Percentiles rank a stretch among this genome's conserved stretches.
Conservation (phyloP, 2,329 filamentous ascomycete genomes). For the Penicillium freii region DNA sequence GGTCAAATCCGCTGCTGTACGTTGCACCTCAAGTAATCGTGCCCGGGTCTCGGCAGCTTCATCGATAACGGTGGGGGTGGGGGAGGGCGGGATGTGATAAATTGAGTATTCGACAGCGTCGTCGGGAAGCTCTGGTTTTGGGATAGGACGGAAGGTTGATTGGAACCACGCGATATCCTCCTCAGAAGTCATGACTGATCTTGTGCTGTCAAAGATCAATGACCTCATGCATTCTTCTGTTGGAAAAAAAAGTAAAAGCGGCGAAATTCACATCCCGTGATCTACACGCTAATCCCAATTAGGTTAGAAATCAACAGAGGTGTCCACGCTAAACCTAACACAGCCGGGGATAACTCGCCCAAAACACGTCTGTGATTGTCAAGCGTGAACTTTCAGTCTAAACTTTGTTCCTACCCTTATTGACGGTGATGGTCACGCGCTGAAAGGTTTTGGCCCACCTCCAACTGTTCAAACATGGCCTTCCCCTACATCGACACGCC, state of each 20-base stretch:
- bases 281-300: slow-evolving; percentile 30
- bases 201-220: slow-evolving; percentile 22
- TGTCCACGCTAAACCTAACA: slow-evolving; percentile 18
- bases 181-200: slow-evolving; percentile 43
- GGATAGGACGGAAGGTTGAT: slow-evolving; percentile 64
- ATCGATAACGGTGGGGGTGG: slow-evolving; percentile 54
- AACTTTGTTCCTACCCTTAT: slow-evolving; percentile 4
- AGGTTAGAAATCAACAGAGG: slow-evolving; percentile 45
- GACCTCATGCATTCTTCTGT: slow-evolving; percentile 34
- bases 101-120: slow-evolving; percentile 84
- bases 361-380: slow-evolving; percentile 32
- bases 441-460: slow-evolving; percentile 20
- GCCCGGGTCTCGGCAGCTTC: slow-evolving; percentile 54
- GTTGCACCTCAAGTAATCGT: slow-evolving; percentile 69
- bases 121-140: slow-evolving; percentile 67
- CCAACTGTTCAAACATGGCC: slow-evolving; percentile 53
- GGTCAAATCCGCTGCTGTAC: slow-evolving; percentile 62
- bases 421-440: slow-evolving; percentile 29
- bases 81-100: slow-evolving; percentile 61
- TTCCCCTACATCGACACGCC: slow-evolving; percentile 77
- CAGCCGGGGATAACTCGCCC: slow-evolving; percentile 24
- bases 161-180: slow-evolving; percentile 66
- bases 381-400: not conserved
- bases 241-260: slow-evolving; percentile 22
- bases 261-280: slow-evolving; percentile 27